Base-by-base conservation (phyloP, 2,329 filamentous ascomycete species). In the Elsinoe fawcettii region DNA sequence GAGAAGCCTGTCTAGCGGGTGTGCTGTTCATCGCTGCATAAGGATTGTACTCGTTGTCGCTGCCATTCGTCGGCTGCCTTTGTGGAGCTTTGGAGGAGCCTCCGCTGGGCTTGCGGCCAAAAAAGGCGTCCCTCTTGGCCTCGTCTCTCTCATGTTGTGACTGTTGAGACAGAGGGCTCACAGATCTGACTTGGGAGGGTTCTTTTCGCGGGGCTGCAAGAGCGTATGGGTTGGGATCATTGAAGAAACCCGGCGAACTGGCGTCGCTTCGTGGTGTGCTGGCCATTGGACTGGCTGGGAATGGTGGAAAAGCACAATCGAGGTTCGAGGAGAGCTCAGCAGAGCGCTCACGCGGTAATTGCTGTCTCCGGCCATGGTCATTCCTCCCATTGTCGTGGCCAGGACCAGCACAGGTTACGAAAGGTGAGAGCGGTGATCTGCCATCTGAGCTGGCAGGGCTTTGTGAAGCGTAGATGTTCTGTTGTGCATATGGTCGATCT, bases 231-330 rank as follows among this genome's bases (percentile, higher is more conserved):
- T 56, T 56, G 6, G 41, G 25, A 14, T 46, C 54, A 20, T 41
- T 27, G 54, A 56, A 56, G 43, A 56, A 56, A n/a, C 43, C 32
- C 5, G 54, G 54, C 3, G 54, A 56, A 27, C 41, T 56, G 11
- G 22, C 16, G 23, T 56, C 54, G 18, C 41, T 47, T 70, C 8
- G 67, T 25, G 63, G 63, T 63, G 58, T 60, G 60, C 56, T 63
- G 62, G 34, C 60, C 61, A 36, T 60, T 41, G 27, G 72, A 63
- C 54, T 54, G 7, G 63, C 63, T 2, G 79, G 78, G 61, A 82
- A 83, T 0, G 75, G 75, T 7, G 79, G 78, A 58, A 82, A 80
- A 0, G 79, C 75, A 60, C 73, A 76, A 63, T 82, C 79, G 18
- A 79, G 69, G 51, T 69, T 69, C 5, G 63, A 64, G 16, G 69